phyloP scores from a whole-genome alignment of 129 eudicot genomes.

The Chrysanthemum seticuspe region DNA sequence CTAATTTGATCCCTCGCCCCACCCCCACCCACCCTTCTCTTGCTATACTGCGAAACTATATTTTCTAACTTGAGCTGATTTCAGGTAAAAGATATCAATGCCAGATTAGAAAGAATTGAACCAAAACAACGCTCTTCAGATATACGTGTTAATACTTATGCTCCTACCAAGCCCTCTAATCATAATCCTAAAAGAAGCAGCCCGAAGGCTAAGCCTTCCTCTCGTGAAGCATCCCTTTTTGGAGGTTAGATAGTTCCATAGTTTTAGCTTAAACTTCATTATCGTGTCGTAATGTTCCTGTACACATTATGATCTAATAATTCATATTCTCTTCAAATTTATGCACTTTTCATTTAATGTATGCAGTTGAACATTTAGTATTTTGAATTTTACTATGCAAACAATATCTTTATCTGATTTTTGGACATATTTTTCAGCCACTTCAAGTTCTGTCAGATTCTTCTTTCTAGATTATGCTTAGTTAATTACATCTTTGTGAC shows the following conservation, averaged over 20 bases:
- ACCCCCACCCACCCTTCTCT: neutral
- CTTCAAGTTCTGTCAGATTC: conserved; percentile 2
- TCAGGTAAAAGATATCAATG: conserved; percentile 89
- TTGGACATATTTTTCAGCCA: conserved; percentile 9
- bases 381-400: neutral
- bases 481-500: neutral
- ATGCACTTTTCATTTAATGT: neutral
- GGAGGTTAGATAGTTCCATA: conserved; percentile 52
- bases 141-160: conserved; percentile 45
- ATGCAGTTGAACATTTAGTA: neutral
- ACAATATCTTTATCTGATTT: neutral
- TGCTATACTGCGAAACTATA: neutral
- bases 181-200: conserved; percentile 79
- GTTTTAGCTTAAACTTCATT: neutral
- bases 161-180: conserved; percentile 48
- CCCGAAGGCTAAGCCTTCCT: conserved; percentile 76
- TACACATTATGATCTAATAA: neutral
- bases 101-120: conserved; percentile 83
- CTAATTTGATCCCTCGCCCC: neutral
- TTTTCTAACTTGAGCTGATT: conserved; percentile 22
- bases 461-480: neutral
- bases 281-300: neutral
- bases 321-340: neutral
- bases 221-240: conserved; percentile 84
- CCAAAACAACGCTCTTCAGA: conserved; percentile 76